These are phyloP conservation scores for Tolypocladium ovalisporum DNA, from an alignment of 2,329 filamentous ascomycete species.

Conservation along the genomic window DNA sequence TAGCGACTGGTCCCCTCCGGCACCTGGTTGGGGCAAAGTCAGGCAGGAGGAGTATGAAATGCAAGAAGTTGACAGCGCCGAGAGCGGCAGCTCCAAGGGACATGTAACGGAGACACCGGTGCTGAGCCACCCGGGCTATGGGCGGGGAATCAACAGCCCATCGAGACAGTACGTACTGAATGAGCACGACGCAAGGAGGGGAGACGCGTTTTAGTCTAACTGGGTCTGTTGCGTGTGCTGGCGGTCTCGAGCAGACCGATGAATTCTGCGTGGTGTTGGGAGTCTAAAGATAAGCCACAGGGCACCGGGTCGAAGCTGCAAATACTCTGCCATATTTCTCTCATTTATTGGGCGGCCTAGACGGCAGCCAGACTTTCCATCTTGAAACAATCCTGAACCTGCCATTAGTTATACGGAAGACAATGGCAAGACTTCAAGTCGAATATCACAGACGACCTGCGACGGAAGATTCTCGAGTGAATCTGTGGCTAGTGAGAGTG, in stretches of 20 bases:
- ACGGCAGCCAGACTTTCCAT: not conserved
- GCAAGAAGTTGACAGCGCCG: slow-evolving; percentile 20
- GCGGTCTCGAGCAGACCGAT: not conserved
- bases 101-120: slow-evolving; percentile 23
- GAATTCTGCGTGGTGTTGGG: slow-evolving; percentile 1
- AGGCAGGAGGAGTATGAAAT: slow-evolving; percentile 36
- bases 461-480: not conserved
- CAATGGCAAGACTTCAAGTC: no score
- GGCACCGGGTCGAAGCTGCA: not conserved
- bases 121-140: slow-evolving; percentile 35
- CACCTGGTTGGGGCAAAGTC: slow-evolving; percentile 30
- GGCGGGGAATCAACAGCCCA: slow-evolving; percentile 20
- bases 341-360: not conserved
- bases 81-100: slow-evolving; percentile 12
- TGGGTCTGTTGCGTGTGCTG: not conserved
- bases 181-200: slow-evolving; percentile 1
- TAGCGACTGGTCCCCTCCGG: not conserved
- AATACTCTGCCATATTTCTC: no score
- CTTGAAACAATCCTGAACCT: not conserved
- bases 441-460: not conserved
- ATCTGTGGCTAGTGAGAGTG: slow-evolving; percentile 5
- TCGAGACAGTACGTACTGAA: slow-evolving; percentile 9
- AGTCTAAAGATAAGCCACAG: not conserved
- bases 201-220: slow-evolving; percentile 2
- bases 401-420: not conserved